Evolutionary conservation across 1,139 yeast species (phyloP).

Genomic region (Suhomyces bolitotheri): DNA sequence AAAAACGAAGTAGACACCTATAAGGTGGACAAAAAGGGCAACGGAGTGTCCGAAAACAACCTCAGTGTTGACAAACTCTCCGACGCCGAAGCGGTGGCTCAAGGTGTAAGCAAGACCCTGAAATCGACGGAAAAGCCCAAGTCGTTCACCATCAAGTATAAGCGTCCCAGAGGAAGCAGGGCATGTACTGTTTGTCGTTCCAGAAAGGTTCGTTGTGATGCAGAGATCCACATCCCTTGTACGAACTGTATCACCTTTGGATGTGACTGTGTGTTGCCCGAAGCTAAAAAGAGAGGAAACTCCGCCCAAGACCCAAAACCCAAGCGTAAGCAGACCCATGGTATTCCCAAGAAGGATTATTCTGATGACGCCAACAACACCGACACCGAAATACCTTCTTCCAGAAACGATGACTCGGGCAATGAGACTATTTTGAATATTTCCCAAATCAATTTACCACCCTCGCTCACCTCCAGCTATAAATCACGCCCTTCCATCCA

Average conservation of each 20-base stretch:
- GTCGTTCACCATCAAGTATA: conserved; percentile 51
- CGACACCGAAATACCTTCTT: conserved; percentile 4
- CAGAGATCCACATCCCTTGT: conserved; percentile 69
- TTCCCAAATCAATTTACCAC: conserved; percentile 46
- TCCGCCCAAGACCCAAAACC: conserved; percentile 24
- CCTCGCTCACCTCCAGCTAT: conserved; percentile 44
- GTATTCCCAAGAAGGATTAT: conserved; percentile 9
- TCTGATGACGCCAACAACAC: conserved; percentile 4
- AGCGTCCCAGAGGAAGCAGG: conserved; percentile 51
- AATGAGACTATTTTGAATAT: conserved; percentile 47
- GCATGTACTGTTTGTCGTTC: conserved; percentile 65
- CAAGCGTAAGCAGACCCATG: conserved; percentile 18
- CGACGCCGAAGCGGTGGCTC: conserved; percentile 11
- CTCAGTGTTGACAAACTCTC: conserved; percentile 6
- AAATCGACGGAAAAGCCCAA: conserved; percentile 38
- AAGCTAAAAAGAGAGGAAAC: conserved; percentile 49
- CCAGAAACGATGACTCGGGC: conserved; percentile 8
- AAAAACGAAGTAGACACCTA: too few relatives aligned
- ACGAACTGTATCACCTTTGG: conserved; percentile 78
- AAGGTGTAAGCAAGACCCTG: conserved; percentile 10
- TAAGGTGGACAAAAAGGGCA: too few relatives aligned
- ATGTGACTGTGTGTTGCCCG: conserved; percentile 70
- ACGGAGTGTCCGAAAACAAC: too few relatives aligned
- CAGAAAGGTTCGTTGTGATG: conserved; percentile 71
- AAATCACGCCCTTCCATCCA: conserved; percentile 43